These are phyloP conservation scores for Pterula multifida DNA, from an alignment of 1,284 basidiomycete species.

Conservation along the genomic window DNA sequence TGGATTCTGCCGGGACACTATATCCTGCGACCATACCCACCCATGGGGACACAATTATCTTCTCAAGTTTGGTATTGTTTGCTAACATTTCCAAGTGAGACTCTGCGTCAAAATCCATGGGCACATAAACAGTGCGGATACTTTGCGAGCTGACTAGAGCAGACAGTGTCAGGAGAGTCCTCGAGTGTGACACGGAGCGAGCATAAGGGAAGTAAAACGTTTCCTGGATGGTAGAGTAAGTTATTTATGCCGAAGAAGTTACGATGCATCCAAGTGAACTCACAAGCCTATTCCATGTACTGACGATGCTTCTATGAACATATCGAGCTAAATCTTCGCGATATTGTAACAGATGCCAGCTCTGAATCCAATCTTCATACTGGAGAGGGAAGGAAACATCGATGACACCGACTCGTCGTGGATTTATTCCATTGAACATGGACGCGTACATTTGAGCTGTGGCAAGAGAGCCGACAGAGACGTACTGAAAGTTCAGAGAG, in stretches of 20 bases:
- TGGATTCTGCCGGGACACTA: too few relatives aligned
- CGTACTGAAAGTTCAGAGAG: neutral
- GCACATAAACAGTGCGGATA: neutral
- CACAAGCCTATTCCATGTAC: neutral
- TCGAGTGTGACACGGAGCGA: neutral
- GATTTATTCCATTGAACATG: neutral
- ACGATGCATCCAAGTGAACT: neutral
- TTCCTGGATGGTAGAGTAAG: neutral
- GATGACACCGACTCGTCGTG: neutral
- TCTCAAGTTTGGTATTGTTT: constrained; percentile 12
- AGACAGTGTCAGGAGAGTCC: neutral
- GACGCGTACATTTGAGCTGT: neutral
- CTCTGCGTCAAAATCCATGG: neutral
- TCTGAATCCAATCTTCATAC: neutral
- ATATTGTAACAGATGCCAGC: neutral
- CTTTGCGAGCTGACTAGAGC: too few relatives aligned
- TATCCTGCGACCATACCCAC: too few relatives aligned
- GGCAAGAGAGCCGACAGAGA: neutral
- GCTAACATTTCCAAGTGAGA: neutral
- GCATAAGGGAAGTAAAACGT: neutral
- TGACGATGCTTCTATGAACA: neutral
- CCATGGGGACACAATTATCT: constrained; percentile 12
- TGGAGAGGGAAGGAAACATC: neutral
- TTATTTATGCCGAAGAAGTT: neutral
- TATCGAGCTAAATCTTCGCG: neutral